These are phyloP conservation scores for Salix suchowensis DNA, from an alignment of 345 rosid genomes.

Conservation along the genomic window DNA sequence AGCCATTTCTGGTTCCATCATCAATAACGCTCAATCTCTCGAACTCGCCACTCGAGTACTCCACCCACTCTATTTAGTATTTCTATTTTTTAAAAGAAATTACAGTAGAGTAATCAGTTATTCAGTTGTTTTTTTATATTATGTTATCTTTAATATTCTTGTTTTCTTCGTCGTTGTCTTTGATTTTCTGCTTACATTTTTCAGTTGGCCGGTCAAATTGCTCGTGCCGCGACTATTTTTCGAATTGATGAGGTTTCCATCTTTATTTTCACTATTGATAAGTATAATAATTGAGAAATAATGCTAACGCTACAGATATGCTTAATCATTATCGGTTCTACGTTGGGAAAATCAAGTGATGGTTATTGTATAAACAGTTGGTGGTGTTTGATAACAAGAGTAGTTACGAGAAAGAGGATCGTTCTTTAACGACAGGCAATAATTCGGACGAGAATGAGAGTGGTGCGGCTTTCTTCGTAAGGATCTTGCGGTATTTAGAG, in stretches of 20 bases:
- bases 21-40: conserved; percentile 86
- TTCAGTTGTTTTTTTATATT: too few species aligned
- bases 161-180: background rate
- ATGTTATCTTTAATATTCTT: background rate
- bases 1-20: conserved; percentile 93
- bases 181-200: background rate
- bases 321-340: background rate
- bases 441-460: conserved; percentile 54
- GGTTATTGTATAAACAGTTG: conserved; percentile 38
- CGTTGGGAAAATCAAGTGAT: background rate
- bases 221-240: conserved; percentile 88
- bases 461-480: conserved; percentile 70
- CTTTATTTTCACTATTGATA: background rate
- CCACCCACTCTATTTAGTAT: conserved; percentile 3
- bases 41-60: conserved; percentile 88
- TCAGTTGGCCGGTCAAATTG: conserved; percentile 90
- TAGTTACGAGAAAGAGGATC: conserved; percentile 26
- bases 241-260: conserved; percentile 73
- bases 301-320: background rate
- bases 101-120: too few species aligned
- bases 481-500: conserved; percentile 80
- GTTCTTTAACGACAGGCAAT: conserved; percentile 13
- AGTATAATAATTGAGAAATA: too few species aligned
- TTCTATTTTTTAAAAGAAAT: background rate
- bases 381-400: conserved; percentile 78